These are phyloP conservation scores for Calamus simplicifolius DNA, from an alignment of 176 grass and related monocot species.

Conservation along the genomic window DNA sequence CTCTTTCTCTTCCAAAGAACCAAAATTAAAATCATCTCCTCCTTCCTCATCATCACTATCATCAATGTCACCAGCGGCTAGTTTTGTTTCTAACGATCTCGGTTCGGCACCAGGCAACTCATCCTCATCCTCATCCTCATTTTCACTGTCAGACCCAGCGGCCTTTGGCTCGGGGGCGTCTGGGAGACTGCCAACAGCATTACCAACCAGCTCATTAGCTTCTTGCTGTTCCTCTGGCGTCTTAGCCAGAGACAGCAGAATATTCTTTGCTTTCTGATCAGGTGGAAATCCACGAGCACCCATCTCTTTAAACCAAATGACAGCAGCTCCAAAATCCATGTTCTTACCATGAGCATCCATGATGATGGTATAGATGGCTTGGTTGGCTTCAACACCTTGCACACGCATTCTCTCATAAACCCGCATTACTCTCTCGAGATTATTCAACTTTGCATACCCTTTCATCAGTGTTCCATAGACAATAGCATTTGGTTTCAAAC, in stretches of 20 bases:
- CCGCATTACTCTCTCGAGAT: conserved; percentile 69
- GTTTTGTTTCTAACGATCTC: not conserved
- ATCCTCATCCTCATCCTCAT: conserved; percentile 15
- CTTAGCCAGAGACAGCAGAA: conserved; percentile 66
- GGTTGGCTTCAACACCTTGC: conserved; percentile 81
- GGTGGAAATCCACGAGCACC: conserved; percentile 44
- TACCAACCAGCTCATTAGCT: conserved; percentile 60
- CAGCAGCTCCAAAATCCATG: conserved; percentile 75
- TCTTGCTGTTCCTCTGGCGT: conserved; percentile 62
- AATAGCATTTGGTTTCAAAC: conserved; percentile 83
- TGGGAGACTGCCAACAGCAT: conserved; percentile 11
- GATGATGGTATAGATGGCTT: conserved; percentile 76
- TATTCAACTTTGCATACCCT: conserved; percentile 78
- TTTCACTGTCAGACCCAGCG: conserved; percentile 14
- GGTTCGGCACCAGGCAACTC: conserved; percentile 15
- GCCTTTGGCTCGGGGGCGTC: not conserved
- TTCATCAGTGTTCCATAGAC: conserved; percentile 94
- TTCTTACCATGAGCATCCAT: conserved; percentile 85
- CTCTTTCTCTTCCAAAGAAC: conserved; percentile 18
- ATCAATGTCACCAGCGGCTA: conserved; percentile 17
- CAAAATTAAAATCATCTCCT: conserved; percentile 21
- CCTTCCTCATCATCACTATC: conserved; percentile 43
- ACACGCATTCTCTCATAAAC: conserved; percentile 82
- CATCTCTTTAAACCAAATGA: conserved; percentile 88
- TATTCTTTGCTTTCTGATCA: conserved; percentile 82